These are phyloP conservation scores for Saprolegnia diclina DNA, from an alignment of 352 stramenopile species.

Conservation along the genomic window DNA sequence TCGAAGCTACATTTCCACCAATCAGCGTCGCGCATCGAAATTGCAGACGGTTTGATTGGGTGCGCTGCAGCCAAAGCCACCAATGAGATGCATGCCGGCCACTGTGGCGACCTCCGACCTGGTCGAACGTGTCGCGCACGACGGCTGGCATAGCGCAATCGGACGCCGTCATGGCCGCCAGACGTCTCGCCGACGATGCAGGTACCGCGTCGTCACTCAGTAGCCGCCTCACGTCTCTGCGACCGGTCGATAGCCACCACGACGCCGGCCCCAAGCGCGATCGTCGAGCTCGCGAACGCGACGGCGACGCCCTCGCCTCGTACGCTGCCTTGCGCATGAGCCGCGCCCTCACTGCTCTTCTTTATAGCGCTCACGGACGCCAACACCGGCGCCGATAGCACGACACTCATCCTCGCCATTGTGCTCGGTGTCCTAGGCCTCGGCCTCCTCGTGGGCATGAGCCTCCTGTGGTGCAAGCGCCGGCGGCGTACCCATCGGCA, in stretches of 20 bases:
- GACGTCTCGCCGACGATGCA: not conserved
- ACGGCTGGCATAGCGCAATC: not conserved
- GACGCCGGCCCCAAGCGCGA: too few species aligned
- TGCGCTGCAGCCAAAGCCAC: not conserved
- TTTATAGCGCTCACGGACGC: too few species aligned
- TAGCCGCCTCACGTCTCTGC: too few species aligned
- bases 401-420: constrained; percentile 1
- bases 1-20: not conserved
- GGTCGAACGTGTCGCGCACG: not conserved
- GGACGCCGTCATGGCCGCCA: not conserved
- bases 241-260: too few species aligned
- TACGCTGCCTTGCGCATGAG: not conserved
- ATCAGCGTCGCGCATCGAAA: not conserved
- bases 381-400: not conserved
- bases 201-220: too few species aligned
- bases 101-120: not conserved
- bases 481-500: not conserved
- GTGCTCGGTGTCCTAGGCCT: not conserved
- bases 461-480: not conserved
- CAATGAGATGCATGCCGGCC: not conserved
- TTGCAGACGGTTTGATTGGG: not conserved
- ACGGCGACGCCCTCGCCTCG: not conserved
- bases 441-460: not conserved
- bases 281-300: too few species aligned
- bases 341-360: not conserved